Evolutionary conservation across 257 asterid genomes (phyloP).

Genomic region (Misopates orontium): DNA sequence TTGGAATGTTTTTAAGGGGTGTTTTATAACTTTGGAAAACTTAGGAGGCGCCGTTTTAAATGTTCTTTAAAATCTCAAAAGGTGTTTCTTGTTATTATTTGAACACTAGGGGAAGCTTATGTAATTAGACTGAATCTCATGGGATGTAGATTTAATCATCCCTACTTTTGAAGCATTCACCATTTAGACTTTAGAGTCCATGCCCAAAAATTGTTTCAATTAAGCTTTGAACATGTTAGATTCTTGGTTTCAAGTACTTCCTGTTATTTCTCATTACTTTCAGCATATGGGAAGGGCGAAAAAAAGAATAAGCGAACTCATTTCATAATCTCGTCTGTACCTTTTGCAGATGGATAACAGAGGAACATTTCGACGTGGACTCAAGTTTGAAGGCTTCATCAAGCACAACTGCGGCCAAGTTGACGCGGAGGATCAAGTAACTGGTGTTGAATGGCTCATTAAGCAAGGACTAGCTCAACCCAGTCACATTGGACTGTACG

Average conservation of each 20-base stretch:
- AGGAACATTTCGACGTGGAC: constrained; percentile 93
- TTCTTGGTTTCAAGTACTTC: constrained; percentile 15
- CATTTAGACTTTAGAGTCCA: not conserved
- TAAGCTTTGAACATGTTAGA: constrained; percentile 1
- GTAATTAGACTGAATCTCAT: too few species aligned
- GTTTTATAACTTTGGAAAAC: too few species aligned
- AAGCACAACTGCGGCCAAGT: constrained; percentile 72
- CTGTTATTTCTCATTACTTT: not conserved
- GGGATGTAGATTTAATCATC: too few species aligned
- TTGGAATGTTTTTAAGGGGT: too few species aligned
- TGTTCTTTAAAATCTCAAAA: too few species aligned
- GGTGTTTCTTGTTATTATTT: too few species aligned
- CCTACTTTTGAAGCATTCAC: constrained; percentile 20
- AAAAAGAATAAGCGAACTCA: not conserved
- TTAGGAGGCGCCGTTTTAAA: too few species aligned
- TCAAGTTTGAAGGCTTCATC: constrained; percentile 75
- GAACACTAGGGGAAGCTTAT: too few species aligned
- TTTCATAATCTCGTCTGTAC: constrained; percentile 20
- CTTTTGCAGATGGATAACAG: constrained; percentile 85
- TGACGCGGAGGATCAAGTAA: constrained; percentile 80
- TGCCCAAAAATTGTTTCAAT: not conserved
- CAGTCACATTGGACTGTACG: constrained; percentile 79
- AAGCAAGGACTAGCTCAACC: constrained; percentile 59
- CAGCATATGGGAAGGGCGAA: not conserved
- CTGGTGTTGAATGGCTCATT: constrained; percentile 85